These are phyloP conservation scores for Barnettozyma salicaria DNA, from an alignment of 805 yeast genomes.

Conservation along the genomic window DNA sequence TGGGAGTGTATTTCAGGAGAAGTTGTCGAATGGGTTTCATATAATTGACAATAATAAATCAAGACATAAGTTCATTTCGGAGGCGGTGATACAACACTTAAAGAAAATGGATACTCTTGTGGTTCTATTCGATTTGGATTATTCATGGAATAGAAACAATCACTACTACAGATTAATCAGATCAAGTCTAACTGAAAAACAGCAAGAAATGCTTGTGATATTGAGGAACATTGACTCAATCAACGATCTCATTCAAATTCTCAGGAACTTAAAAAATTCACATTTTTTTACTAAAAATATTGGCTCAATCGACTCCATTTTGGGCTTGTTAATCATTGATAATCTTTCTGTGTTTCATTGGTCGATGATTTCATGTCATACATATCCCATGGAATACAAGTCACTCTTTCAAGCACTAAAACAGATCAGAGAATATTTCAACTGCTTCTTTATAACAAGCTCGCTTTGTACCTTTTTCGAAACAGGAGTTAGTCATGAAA, in stretches of 20 bases:
- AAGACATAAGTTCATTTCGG: conserved; percentile 1
- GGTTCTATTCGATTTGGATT: conserved; percentile 11
- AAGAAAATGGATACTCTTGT: not conserved
- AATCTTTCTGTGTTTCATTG: conserved; percentile 8
- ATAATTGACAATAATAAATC: conserved; percentile 5
- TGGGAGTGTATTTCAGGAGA: too few species aligned
- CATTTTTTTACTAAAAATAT: not conserved
- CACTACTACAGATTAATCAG: not conserved
- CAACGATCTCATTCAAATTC: not conserved
- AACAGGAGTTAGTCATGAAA: not conserved
- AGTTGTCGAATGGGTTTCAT: conserved; percentile 1
- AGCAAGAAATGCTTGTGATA: not conserved
- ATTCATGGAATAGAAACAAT: conserved; percentile 8
- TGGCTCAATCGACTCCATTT: not conserved
- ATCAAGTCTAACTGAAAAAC: not conserved
- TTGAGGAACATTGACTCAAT: not conserved
- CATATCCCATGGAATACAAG: conserved; percentile 7
- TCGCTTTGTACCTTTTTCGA: conserved; percentile 6
- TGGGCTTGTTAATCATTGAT: conserved; percentile 8
- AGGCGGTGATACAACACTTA: not conserved
- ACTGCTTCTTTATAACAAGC: conserved; percentile 1
- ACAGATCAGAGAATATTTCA: not conserved
- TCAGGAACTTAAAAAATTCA: not conserved
- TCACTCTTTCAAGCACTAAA: not conserved
- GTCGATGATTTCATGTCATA: not conserved